Conservation (phyloP, 441 rosid species). For the Adansonia grandidieri region DNA sequence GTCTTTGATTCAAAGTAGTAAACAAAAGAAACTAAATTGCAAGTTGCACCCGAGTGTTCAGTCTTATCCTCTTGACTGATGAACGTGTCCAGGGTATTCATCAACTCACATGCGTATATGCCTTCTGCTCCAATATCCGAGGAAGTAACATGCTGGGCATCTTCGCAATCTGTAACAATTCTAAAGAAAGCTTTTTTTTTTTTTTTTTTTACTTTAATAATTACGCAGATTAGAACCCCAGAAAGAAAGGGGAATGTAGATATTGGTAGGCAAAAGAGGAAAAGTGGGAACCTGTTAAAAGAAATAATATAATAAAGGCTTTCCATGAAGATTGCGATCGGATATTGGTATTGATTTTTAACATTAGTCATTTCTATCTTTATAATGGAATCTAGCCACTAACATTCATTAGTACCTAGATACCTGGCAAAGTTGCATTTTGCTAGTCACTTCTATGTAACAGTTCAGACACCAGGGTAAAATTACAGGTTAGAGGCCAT, state of each 20-base stretch:
- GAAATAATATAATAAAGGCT: not conserved
- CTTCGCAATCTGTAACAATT: conserved; percentile 19
- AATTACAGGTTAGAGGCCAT: conserved; percentile 14
- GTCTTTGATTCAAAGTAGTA: not conserved
- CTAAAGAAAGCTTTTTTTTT: not conserved
- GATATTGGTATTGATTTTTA: conserved; percentile 20
- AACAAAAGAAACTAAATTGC: not conserved
- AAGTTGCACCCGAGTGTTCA: conserved; percentile 6
- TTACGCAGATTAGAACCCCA: not conserved
- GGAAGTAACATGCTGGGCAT: conserved; percentile 25
- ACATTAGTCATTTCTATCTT: not conserved
- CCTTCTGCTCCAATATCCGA: conserved; percentile 30
- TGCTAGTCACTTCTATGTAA: not conserved
- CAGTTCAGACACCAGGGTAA: conserved; percentile 5
- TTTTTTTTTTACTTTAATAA: not conserved
- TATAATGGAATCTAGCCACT: conserved; percentile 24
- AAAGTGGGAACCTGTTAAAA: not conserved
- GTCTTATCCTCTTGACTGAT: conserved; percentile 35
- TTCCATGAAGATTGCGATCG: not conserved
- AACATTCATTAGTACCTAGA: not conserved
- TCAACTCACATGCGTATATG: conserved; percentile 36
- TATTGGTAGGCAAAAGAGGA: not conserved
- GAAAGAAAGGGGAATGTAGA: not conserved
- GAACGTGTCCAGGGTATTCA: conserved; percentile 28
- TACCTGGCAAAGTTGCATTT: not conserved